Conservation (phyloP, 2,329 filamentous ascomycete genomes). For the Ceratocystis cacaofunesta region DNA sequence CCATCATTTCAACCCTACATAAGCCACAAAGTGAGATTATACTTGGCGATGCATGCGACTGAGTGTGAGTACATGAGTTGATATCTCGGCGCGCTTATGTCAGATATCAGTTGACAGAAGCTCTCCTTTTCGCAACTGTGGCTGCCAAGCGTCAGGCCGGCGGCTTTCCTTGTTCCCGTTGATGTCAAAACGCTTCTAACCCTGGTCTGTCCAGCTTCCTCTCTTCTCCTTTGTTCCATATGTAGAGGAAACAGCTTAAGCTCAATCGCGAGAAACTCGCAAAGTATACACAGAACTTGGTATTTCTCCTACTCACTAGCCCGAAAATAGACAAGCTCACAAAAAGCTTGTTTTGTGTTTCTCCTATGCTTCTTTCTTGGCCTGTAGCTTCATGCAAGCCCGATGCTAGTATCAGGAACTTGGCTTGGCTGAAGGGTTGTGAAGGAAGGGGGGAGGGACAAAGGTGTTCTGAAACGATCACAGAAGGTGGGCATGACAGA, state of each 20-base stretch:
- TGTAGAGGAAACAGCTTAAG: neutral
- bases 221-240: too few relatives aligned
- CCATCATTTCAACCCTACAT: neutral
- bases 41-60: neutral
- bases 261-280: neutral
- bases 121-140: neutral
- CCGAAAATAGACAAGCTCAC: neutral
- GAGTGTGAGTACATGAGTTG: neutral
- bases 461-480: neutral
- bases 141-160: neutral
- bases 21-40: neutral
- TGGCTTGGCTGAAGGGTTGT: neutral
- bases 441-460: neutral
- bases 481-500: neutral
- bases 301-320: neutral
- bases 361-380: neutral
- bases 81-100: neutral
- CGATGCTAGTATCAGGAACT: neutral
- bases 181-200: neutral
- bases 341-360: slow-evolving; percentile 2
- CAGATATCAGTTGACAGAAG: neutral
- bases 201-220: neutral
- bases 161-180: neutral
- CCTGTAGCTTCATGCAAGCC: neutral
- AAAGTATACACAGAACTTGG: neutral